Evolutionary conservation across 1,284 basidiomycete species (phyloP), one percentile per base, ranked within the genome.

Genomic region (Trichosporon inkin): DNA sequence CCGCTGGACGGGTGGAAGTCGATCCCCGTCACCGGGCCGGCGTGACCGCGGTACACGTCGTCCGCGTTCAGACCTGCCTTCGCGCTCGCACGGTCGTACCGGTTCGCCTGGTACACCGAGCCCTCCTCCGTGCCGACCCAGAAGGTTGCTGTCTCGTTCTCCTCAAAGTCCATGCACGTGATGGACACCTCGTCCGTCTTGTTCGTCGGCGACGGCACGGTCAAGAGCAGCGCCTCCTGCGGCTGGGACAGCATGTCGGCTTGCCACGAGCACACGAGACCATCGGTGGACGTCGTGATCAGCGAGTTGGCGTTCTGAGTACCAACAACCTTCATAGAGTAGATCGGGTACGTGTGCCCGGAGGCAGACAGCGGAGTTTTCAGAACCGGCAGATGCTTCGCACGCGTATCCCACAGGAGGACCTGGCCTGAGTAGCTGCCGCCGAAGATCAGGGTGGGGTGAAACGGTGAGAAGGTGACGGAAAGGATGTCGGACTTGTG

Each of bases 401-500:
- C 90, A 49, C 95, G 86, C n/a, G 94, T 98, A 75, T 99, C 95
- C 96, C 96, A 99, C 1, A 99, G 83, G 38, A 99, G 80, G 58
- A 99, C 95, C 80, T 99, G 96, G 8, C 96, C 96, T 28, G 92
- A 95, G 75, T 99, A 98, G 11, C 94, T 97, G 11, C 96, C 96
- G 55, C 96, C 96, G 67, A 98, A 95, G 41, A 99, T 85, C 8
- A 99, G 85, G 68, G 96, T 98, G 0, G 96, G 90, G 76, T 99
- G 94, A 79, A 97, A 99, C 0, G 96, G 94, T 0, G 94, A 97
- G 75, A 99, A 98, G 14, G 88, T 87, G 4, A 97, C 91, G 1
- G 93, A 95, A 13, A 99, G 84, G 14, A 99, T 93, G 72, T 99
- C 96, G 34, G 94, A 97, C 90, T 95, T 79, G 16, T 32, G 5